These are phyloP conservation scores for Yamadazyma olivae DNA, from an alignment of 805 yeast species.

Conservation along the genomic window DNA sequence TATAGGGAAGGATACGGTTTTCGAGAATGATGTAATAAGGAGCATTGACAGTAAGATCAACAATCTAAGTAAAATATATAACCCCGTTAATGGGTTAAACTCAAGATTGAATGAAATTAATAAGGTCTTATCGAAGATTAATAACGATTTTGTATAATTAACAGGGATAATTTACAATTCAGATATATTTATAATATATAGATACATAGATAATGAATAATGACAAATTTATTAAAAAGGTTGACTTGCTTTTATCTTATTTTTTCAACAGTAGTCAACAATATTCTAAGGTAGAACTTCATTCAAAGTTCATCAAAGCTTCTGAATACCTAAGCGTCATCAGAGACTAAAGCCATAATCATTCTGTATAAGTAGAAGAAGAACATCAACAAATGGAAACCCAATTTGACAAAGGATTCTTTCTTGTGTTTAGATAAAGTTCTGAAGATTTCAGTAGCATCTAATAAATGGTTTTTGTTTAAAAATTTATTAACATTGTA, in stretches of 20 bases:
- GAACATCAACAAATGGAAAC: constrained; percentile 87
- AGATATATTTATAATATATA: background rate
- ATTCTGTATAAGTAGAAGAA: constrained; percentile 94
- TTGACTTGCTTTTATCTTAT: no score
- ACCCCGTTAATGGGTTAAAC: constrained; percentile 24
- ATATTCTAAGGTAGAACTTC: no score
- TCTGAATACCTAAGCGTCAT: constrained; percentile 29
- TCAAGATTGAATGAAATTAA: constrained; percentile 20
- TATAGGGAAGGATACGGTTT: background rate
- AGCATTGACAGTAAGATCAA: constrained; percentile 6
- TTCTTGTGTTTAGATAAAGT: constrained; percentile 90
- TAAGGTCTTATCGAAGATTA: constrained; percentile 17
- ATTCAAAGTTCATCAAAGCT: no score
- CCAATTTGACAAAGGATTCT: constrained; percentile 86
- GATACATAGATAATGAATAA: constrained; percentile 1
- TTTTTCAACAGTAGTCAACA: no score
- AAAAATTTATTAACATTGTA: constrained; percentile 79
- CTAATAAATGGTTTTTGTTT: constrained; percentile 80
- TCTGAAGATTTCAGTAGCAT: constrained; percentile 96
- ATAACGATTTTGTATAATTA: constrained; percentile 7
- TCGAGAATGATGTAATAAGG: constrained; percentile 3
- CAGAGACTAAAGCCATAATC: constrained; percentile 88
- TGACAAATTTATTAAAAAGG: no score
- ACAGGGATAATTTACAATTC: no score
- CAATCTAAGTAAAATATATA: constrained; percentile 13